Evolutionary conservation across 768 basidiomycete genomes (phyloP).

Genomic region (Suillus discolor): DNA sequence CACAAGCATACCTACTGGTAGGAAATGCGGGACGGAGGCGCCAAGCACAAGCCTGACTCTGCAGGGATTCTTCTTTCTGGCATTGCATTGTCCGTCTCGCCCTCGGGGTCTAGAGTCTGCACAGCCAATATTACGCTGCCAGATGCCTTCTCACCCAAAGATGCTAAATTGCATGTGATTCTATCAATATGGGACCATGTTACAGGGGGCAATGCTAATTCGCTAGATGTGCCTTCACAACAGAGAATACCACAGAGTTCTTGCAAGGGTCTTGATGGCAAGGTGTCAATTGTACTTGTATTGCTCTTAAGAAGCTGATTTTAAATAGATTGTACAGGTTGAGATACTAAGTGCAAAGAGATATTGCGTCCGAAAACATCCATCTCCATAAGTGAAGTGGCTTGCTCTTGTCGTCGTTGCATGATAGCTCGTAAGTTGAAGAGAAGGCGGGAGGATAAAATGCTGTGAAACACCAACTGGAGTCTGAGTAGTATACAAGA

Average conservation of each 20-base stretch:
- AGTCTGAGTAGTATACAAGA: not conserved
- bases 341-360: not conserved
- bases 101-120: too few species aligned
- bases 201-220: constrained; percentile 49
- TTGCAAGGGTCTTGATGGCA: constrained; percentile 31
- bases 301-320: not conserved
- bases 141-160: constrained; percentile 31
- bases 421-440: constrained; percentile 1
- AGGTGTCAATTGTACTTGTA: not conserved
- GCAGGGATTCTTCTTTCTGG: too few species aligned
- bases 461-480: not conserved
- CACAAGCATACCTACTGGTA: too few species aligned
- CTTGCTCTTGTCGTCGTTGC: not conserved
- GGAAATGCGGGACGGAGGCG: too few species aligned
- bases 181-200: constrained; percentile 61
- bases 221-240: constrained; percentile 44
- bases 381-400: not conserved
- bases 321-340: not conserved
- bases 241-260: constrained; percentile 43
- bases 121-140: too few species aligned
- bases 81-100: too few species aligned
- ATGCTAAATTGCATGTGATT: constrained; percentile 52
- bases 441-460: not conserved
- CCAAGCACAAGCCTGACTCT: too few species aligned
- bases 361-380: not conserved